Base-by-base conservation (phyloP, 2,329 filamentous ascomycete species). In the Colletotrichum tabaci region DNA sequence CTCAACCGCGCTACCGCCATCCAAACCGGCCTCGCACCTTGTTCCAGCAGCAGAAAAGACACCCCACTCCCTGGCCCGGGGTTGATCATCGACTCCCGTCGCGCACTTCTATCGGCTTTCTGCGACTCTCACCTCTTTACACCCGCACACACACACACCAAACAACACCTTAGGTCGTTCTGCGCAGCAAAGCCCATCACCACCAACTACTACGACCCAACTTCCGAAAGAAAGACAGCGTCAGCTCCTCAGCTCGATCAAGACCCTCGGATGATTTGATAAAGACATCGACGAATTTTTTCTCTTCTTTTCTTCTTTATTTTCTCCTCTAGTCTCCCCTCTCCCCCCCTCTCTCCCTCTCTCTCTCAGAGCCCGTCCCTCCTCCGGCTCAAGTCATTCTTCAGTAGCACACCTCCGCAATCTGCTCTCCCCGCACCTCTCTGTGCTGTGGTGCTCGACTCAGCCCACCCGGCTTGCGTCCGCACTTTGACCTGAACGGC, bases 31-130 rank as follows among this genome's bases (percentile, higher is more conserved):
- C 66, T 72, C 46, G 55, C 50, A 57, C 60, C 70, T 63, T 71
- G 64, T 52, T 63, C 65, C 46, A 68, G 58, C 67, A 70, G 61
- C 46, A 68, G 58, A 62, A 70, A 55, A 63, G 15, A 46, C 64
- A 67, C 68, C 67, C 65, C 68, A 71, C 68, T 53, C 49, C 21
- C 65, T 56, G 58, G 58, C 44, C 71, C 57, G 67, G 62, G 67
- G 67, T 73, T 67, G 47, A 70, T 66, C 62, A 67, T 71, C 71
- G 58, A 68, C 65, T 58, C 53, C 65, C 23, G 68, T 63, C 65
- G 68, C 65, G 68, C 70, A 74, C 73, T 73, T 71, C 69, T 63
- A 66, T 71, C 67, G 66, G 61, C 49, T 49, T 49, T 72, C 65
- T 40, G 50, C 67, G 69, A 67, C 62, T 62, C 58, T 72, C 61